These are phyloP conservation scores for Ciborinia camelliae DNA, from an alignment of 2,329 filamentous ascomycete species.

Conservation along the genomic window DNA sequence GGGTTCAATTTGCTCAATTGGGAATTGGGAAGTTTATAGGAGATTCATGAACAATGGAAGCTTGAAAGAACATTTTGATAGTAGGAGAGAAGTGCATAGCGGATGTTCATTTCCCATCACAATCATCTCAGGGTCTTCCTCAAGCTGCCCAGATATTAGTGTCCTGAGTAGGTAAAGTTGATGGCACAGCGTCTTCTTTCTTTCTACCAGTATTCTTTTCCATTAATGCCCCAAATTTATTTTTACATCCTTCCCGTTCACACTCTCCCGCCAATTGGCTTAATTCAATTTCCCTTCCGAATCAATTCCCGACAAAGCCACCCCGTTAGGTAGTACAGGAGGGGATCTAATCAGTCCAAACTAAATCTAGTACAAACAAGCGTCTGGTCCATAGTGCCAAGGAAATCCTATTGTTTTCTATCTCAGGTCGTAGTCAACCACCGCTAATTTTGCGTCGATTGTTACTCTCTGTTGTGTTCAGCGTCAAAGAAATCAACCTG, in stretches of 20 bases:
- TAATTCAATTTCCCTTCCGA: background rate
- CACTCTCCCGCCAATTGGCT: background rate
- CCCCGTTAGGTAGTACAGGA: background rate
- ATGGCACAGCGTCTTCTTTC: background rate
- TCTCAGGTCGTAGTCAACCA: background rate
- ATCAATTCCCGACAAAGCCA: background rate
- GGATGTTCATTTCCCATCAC: conserved; percentile 6
- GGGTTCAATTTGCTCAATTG: background rate
- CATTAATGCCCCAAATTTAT: background rate
- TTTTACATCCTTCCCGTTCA: background rate
- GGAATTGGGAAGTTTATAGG: background rate
- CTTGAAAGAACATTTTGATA: background rate
- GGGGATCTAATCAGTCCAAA: conserved; percentile 1
- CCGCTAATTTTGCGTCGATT: background rate
- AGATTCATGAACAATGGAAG: conserved; percentile 8
- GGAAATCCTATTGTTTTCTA: background rate
- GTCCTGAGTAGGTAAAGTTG: background rate
- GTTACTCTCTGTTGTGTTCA: conserved; percentile 4
- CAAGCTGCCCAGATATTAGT: background rate
- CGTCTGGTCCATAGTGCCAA: background rate
- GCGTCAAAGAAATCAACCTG: conserved; percentile 7
- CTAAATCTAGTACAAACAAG: conserved; percentile 6
- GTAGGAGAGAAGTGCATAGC: background rate
- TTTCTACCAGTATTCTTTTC: background rate
- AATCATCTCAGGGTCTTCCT: background rate